These are phyloP conservation scores for Xylaria sp. DNA, from an alignment of 2,329 filamentous ascomycete species.

Conservation along the genomic window DNA sequence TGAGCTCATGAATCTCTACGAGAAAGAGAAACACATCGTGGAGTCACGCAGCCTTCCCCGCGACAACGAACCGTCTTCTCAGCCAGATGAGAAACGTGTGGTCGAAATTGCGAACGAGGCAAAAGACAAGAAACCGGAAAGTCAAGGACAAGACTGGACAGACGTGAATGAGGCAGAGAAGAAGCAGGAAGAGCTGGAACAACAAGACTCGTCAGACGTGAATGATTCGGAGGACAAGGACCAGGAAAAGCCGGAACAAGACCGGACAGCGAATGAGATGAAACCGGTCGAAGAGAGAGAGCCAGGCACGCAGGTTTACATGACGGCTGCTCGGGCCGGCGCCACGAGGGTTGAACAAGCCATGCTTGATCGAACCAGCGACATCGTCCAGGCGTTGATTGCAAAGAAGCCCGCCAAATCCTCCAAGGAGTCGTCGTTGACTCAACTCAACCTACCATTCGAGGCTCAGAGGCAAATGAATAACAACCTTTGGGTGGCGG, in stretches of 20 bases:
- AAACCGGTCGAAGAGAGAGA: background rate
- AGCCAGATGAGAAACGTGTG: background rate
- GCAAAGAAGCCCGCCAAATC: background rate
- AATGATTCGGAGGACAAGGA: background rate
- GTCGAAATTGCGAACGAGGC: background rate
- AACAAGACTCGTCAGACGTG: too few species aligned
- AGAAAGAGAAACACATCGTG: background rate
- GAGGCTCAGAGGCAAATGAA: too few species aligned
- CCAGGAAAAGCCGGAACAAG: background rate
- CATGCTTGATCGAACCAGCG: background rate
- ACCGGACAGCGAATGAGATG: background rate
- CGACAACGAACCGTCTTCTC: background rate
- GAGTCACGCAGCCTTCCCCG: background rate
- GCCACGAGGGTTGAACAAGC: background rate
- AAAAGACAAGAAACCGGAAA: background rate
- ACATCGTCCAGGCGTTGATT: slow-evolving; percentile 8
- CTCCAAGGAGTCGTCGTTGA: background rate
- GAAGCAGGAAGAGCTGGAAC: too few species aligned
- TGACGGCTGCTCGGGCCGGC: background rate
- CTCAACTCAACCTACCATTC: background rate
- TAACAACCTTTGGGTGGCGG: too few species aligned
- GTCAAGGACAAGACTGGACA: background rate
- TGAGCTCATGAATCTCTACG: background rate
- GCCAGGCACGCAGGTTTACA: slow-evolving; percentile 2
- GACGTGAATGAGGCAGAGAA: background rate